These are phyloP conservation scores for Metschnikowia sp. DNA, from an alignment of 805 yeast genomes.

Conservation along the genomic window DNA sequence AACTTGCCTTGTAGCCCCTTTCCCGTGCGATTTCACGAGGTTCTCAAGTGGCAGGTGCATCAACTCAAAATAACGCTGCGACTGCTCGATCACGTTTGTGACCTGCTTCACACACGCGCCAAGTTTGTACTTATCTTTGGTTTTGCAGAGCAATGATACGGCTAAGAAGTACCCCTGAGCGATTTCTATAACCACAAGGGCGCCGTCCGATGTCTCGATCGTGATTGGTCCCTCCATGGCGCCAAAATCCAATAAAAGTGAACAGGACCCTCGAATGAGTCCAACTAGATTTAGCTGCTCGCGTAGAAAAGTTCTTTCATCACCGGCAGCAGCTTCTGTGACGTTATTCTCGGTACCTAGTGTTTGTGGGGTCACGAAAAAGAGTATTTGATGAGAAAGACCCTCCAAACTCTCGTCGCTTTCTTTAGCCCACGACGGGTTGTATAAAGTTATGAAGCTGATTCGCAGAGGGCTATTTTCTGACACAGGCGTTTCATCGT, in stretches of 20 bases:
- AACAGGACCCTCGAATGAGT: conserved; percentile 33
- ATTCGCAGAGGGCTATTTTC: conserved; percentile 10
- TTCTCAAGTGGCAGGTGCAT: conserved; percentile 24
- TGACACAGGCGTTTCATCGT: neutral
- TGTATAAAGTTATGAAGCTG: conserved; percentile 29
- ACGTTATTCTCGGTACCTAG: conserved; percentile 5
- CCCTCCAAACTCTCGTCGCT: conserved; percentile 29
- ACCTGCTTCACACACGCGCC: conserved; percentile 26
- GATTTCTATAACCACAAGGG: conserved; percentile 24
- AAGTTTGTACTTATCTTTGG: conserved; percentile 12
- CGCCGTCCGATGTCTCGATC: conserved; percentile 25
- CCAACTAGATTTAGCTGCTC: conserved; percentile 34
- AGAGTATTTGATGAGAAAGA: conserved; percentile 30
- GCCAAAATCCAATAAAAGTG: conserved; percentile 28
- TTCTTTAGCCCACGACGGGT: conserved; percentile 25
- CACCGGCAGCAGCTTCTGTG: neutral
- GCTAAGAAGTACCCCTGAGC: conserved; percentile 27
- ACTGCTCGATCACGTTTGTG: conserved; percentile 18
- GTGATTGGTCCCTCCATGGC: conserved; percentile 15
- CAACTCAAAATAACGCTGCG: conserved; percentile 27
- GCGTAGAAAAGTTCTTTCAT: neutral
- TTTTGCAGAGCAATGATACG: conserved; percentile 22
- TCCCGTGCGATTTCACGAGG: conserved; percentile 17
- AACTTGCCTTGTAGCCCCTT: conserved; percentile 14
- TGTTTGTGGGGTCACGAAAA: conserved; percentile 21